These are phyloP conservation scores for Protomyces inouyei DNA, from an alignment of 1,139 yeast genomes.

Conservation along the genomic window DNA sequence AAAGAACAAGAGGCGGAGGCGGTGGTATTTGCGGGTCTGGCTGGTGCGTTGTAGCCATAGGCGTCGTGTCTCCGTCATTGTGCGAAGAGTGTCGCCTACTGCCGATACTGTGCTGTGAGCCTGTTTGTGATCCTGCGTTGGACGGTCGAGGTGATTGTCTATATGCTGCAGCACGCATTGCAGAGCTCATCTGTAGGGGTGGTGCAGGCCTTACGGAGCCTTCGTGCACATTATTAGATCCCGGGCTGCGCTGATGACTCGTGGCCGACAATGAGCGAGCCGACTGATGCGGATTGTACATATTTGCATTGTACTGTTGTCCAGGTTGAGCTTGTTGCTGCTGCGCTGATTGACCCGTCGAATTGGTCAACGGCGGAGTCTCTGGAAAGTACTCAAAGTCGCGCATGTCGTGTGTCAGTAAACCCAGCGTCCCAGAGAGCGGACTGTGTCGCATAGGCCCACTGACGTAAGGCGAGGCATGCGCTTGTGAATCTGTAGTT, in stretches of 20 bases:
- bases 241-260: not conserved
- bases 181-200: not conserved
- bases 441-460: constrained; percentile 2
- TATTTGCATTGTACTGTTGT: not conserved
- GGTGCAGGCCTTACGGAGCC: constrained; percentile 8
- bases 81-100: not conserved
- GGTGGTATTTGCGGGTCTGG: not conserved
- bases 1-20: not conserved
- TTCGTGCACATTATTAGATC: not conserved
- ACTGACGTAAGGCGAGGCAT: constrained; percentile 5
- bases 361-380: constrained; percentile 12
- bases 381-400: constrained; percentile 26
- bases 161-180: not conserved
- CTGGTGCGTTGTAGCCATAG: not conserved
- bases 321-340: not conserved
- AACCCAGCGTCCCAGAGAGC: constrained; percentile 11
- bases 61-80: not conserved
- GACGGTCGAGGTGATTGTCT: not conserved
- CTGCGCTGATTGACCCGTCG: not conserved
- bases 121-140: not conserved
- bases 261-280: not conserved
- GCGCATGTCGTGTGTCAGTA: constrained; percentile 20
- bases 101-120: not conserved
- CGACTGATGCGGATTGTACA: not conserved
- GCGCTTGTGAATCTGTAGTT: constrained; percentile 1